Base-by-base conservation (phyloP, 768 basidiomycete species). In the Suillus clintonianus region DNA sequence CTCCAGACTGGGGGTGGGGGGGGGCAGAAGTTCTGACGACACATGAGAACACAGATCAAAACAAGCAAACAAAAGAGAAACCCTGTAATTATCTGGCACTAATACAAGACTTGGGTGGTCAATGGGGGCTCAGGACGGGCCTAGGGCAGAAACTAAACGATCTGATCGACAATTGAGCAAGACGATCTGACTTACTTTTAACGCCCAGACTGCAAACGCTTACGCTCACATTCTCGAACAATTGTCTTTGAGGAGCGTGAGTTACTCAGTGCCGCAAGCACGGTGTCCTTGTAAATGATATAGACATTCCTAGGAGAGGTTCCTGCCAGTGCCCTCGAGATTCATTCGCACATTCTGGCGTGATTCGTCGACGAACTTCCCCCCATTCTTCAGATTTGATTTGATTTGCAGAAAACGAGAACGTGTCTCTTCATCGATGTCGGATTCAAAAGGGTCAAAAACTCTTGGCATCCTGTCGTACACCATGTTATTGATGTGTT, bases 401-500 rank as follows among this genome's bases (percentile, higher is more conserved):
- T n/a, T n/a, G 6, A 63, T 34, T 24, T 59, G 62, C 34, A 32
- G 34, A 13, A 71, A 37, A 19, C 43, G 62, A 37, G 15, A 5
- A 17, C 36, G 43, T 10, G 45, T 39, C 22, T 64, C 65, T 8
- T 34, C 68, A 0, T 69, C 70, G 22, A 55, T 62, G 4, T 72
- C 67, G 17, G 66, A 66, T 0, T 72, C 67, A 24, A 66, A 68
- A 1, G 66, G 70, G 62, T 42, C 69, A 6, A 66, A 70, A 0
- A 66, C 71, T 62, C 41, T 69, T 37, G 37, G 37, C 37, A 37
- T 37, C 37, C 37, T 37, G 0, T 71, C 67, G 10, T 0, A 63
- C 69, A 71, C 68, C 60, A 64, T 5, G 22, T 72, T 72, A 22
- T 41, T 45, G 36, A 74, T 70, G 30, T 74, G 72, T 15, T 69